Evolutionary conservation across 75 land plant species (phyloP).

Genomic region (Selaginella moellendorffii): DNA sequence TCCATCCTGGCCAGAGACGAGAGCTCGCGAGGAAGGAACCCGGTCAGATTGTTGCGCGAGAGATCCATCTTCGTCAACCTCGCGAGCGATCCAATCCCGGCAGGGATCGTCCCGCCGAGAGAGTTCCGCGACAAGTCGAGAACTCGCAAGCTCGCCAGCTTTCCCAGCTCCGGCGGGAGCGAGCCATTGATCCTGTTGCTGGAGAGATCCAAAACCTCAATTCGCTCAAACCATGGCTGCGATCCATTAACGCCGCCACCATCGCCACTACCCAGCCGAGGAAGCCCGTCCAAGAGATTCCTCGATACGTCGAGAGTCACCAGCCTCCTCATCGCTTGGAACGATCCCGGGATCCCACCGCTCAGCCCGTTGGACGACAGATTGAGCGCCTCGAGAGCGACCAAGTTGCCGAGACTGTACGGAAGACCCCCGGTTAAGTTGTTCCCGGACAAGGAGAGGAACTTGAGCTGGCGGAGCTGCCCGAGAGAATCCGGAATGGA

Average conservation of each 20-base stretch:
- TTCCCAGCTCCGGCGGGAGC: slow-evolving; percentile 32
- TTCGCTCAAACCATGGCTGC: slow-evolving; percentile 28
- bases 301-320: slow-evolving; percentile 28
- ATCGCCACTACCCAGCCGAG: slow-evolving; percentile 21
- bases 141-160: slow-evolving; percentile 19
- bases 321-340: slow-evolving; percentile 37
- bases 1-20: slow-evolving; percentile 6
- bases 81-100: slow-evolving; percentile 17
- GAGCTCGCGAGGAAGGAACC: slow-evolving; percentile 23
- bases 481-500: slow-evolving; percentile 46
- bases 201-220: slow-evolving; percentile 45
- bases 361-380: slow-evolving; percentile 51
- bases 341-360: slow-evolving; percentile 29
- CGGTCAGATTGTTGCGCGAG: slow-evolving; percentile 45
- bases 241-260: slow-evolving; percentile 29
- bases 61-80: slow-evolving; percentile 29
- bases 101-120: slow-evolving; percentile 34
- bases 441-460: slow-evolving; percentile 48
- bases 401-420: slow-evolving; percentile 18
- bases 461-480: slow-evolving; percentile 18
- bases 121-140: slow-evolving; percentile 30
- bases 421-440: slow-evolving; percentile 53
- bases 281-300: slow-evolving; percentile 49
- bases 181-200: slow-evolving; percentile 40
- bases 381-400: slow-evolving; percentile 18